Conservation (phyloP, 2,329 filamentous ascomycete genomes). For the Byssothecium circinans region DNA sequence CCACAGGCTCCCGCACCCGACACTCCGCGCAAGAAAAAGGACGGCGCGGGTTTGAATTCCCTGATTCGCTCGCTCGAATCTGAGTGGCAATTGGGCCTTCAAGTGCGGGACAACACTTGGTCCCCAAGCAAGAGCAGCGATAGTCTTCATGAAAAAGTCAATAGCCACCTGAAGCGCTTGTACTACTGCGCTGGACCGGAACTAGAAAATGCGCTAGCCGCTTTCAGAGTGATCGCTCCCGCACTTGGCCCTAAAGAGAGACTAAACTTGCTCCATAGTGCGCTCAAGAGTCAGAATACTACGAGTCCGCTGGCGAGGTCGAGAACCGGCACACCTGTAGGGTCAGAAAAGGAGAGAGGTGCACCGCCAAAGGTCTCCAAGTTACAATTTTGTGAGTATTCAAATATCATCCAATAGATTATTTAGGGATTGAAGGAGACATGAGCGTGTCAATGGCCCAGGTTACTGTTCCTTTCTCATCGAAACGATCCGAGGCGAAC, state of each 20-base stretch:
- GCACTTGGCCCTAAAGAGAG: neutral
- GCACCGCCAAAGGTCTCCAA: slow-evolving; percentile 11
- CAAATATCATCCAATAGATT: too few relatives aligned
- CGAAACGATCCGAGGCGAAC: neutral
- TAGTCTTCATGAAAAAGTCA: slow-evolving; percentile 15
- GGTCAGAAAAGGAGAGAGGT: neutral
- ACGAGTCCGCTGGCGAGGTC: slow-evolving; percentile 1
- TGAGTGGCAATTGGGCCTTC: slow-evolving; percentile 25
- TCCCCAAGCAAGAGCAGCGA: slow-evolving; percentile 22
- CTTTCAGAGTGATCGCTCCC: slow-evolving; percentile 17
- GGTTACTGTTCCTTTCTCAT: neutral
- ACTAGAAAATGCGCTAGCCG: slow-evolving; percentile 18
- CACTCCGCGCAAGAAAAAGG: slow-evolving; percentile 19
- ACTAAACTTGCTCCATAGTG: slow-evolving; percentile 7
- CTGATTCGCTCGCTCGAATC: slow-evolving; percentile 23
- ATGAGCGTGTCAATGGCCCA: too few relatives aligned
- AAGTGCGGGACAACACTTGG: slow-evolving; percentile 13
- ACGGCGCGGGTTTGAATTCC: slow-evolving; percentile 18
- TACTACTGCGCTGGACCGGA: slow-evolving; percentile 16
- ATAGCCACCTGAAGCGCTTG: slow-evolving; percentile 18
- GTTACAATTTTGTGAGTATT: slow-evolving; percentile 8
- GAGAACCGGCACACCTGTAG: slow-evolving; percentile 3
- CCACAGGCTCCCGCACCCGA: slow-evolving; percentile 14
- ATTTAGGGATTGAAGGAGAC: too few relatives aligned
- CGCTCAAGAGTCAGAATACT: slow-evolving; percentile 14